A percentile compares a stretch with the other conserved stretches of the same genome.
phyloP scores from a whole-genome alignment of 805 yeast genomes.

The Cephaloascus albidus region DNA sequence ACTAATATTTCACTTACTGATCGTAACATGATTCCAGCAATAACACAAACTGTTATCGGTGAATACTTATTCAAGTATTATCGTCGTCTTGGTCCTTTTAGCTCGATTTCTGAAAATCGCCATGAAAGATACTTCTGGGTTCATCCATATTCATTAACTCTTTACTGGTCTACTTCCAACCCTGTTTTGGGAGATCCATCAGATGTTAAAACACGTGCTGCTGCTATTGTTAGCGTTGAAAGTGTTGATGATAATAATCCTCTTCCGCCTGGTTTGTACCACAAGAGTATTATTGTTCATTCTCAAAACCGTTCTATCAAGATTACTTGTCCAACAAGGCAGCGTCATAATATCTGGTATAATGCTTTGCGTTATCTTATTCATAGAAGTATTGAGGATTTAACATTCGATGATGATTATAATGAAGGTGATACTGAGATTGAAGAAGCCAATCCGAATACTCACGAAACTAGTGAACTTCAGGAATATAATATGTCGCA shows the following conservation, averaged over 20 bases:
- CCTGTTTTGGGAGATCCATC: conserved; percentile 69
- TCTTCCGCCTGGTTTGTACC: conserved; percentile 79
- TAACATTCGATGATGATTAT: conserved; percentile 34
- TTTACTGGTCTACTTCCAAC: conserved; percentile 81
- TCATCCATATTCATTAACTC: conserved; percentile 84
- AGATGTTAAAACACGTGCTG: conserved; percentile 60
- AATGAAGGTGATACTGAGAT: conserved; percentile 9
- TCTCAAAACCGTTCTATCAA: conserved; percentile 60
- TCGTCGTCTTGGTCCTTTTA: conserved; percentile 66
- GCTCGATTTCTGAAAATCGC: conserved; percentile 66
- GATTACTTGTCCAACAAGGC: conserved; percentile 80
- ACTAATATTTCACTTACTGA: conserved; percentile 61
- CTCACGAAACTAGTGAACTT: not conserved
- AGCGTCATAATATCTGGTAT: conserved; percentile 87
- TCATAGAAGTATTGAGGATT: conserved; percentile 53
- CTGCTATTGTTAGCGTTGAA: conserved; percentile 71
- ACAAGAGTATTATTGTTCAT: conserved; percentile 71
- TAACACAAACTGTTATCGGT: conserved; percentile 90
- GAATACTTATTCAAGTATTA: conserved; percentile 83
- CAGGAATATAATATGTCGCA: not conserved
- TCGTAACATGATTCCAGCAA: conserved; percentile 69
- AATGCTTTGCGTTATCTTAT: conserved; percentile 72
- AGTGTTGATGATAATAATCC: conserved; percentile 81
- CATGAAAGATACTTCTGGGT: conserved; percentile 96
- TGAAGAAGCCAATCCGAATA: conserved; percentile 4